phyloP scores from a whole-genome alignment of 805 yeast species.

The Cyberlindnera meyerae region DNA sequence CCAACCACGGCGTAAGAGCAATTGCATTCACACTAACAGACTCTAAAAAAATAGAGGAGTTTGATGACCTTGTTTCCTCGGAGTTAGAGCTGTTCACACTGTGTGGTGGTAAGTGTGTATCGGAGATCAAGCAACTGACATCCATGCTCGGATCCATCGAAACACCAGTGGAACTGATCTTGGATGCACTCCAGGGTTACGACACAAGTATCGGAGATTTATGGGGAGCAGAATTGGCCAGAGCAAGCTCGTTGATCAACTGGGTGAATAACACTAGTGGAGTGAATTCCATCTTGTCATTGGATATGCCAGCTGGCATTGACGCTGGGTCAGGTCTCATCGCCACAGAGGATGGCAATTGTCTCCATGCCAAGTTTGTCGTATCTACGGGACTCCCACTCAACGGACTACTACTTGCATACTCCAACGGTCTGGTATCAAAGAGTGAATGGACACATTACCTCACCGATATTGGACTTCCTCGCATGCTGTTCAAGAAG shows the following conservation, averaged over 20 bases:
- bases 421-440: constrained; percentile 47
- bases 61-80: constrained; percentile 30
- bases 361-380: constrained; percentile 49
- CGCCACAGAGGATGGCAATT: constrained; percentile 26
- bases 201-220: constrained; percentile 65
- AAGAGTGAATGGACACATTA: constrained; percentile 50
- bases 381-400: constrained; percentile 73
- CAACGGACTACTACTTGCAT: constrained; percentile 55
- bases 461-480: constrained; percentile 68
- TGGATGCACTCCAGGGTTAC: constrained; percentile 84
- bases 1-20: constrained; percentile 69
- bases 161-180: constrained; percentile 70
- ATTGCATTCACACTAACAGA: constrained; percentile 29
- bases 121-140: constrained; percentile 31
- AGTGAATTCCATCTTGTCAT: constrained; percentile 44
- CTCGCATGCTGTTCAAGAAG: constrained; percentile 47
- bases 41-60: constrained; percentile 16
- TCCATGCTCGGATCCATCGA: constrained; percentile 43
- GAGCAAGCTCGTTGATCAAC: constrained; percentile 41
- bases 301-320: constrained; percentile 79
- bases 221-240: constrained; percentile 33
- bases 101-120: constrained; percentile 62
- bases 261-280: constrained; percentile 60
- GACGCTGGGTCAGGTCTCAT: constrained; percentile 73
- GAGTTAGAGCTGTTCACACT: constrained; percentile 54